phyloP scores from a whole-genome alignment of 345 rosid species.

The Gossypium rotundifolium region DNA sequence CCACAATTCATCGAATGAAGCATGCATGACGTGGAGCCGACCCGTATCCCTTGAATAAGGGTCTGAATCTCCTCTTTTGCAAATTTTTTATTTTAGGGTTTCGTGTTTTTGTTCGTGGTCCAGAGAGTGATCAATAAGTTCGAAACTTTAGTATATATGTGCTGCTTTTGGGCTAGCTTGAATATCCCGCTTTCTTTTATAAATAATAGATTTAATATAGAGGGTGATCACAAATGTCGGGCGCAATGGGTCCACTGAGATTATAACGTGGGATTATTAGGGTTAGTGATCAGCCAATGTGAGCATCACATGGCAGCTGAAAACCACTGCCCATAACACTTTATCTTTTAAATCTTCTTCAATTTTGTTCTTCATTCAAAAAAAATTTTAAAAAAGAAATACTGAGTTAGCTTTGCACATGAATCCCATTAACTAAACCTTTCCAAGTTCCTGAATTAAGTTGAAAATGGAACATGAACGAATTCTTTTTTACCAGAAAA shows the following conservation, averaged over 20 bases:
- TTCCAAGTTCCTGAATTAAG: not conserved
- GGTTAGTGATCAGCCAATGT: not conserved
- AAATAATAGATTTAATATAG: constrained; percentile 8
- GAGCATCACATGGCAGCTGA: constrained; percentile 5
- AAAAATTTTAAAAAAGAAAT: not conserved
- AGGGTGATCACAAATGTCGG: constrained; percentile 27
- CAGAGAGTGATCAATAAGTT: constrained; percentile 17
- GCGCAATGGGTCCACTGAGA: constrained; percentile 29
- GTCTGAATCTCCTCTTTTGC: constrained; percentile 21
- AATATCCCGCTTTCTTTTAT: constrained; percentile 3
- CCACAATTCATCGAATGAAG: constrained; percentile 19
- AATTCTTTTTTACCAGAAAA: not conserved
- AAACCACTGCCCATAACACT: not conserved
- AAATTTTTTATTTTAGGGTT: constrained; percentile 18
- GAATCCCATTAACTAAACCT: constrained; percentile 17
- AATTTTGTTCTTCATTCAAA: not conserved
- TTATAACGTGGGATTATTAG: constrained; percentile 13
- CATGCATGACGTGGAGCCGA: constrained; percentile 35
- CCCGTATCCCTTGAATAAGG: constrained; percentile 42
- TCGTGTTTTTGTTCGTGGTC: constrained; percentile 22
- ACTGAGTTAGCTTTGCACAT: constrained; percentile 12
- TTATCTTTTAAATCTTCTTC: not conserved
- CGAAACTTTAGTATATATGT: not conserved
- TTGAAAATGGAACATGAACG: not conserved
- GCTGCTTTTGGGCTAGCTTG: not conserved